Conservation (phyloP, 208 protist genomes). For the Trypanosoma scelopori region DNA sequence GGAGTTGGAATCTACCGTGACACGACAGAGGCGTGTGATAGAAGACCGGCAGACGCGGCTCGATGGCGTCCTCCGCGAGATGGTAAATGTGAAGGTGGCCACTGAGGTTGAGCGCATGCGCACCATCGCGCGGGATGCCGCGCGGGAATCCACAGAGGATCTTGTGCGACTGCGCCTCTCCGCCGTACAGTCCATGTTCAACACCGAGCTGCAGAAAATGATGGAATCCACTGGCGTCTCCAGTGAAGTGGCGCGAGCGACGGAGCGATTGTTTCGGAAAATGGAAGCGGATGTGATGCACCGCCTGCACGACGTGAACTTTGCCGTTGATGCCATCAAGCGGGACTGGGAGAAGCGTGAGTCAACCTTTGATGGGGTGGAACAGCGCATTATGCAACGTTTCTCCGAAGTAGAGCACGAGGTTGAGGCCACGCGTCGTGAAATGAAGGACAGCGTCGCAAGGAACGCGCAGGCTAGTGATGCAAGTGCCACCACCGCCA, state of each 20-base stretch:
- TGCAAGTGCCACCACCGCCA: neutral
- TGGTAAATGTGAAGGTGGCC: slow-evolving; percentile 53
- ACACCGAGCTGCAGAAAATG: slow-evolving; percentile 50
- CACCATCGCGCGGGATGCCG: slow-evolving; percentile 65
- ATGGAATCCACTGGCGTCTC: slow-evolving; percentile 41
- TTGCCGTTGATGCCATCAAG: slow-evolving; percentile 6
- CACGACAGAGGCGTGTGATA: slow-evolving; percentile 40
- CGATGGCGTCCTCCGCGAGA: slow-evolving; percentile 41
- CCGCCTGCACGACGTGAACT: slow-evolving; percentile 22
- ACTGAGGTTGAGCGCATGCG: slow-evolving; percentile 73
- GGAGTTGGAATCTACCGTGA: slow-evolving; percentile 46
- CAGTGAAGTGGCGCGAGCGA: slow-evolving; percentile 32
- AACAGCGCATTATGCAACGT: slow-evolving; percentile 17
- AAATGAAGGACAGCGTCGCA: slow-evolving; percentile 29
- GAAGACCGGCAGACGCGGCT: slow-evolving; percentile 52
- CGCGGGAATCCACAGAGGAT: slow-evolving; percentile 60
- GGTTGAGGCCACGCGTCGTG: slow-evolving; percentile 18
- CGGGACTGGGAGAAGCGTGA: slow-evolving; percentile 13
- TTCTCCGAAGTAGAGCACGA: slow-evolving; percentile 9
- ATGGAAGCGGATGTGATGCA: slow-evolving; percentile 26
- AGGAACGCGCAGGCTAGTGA: slow-evolving; percentile 23
- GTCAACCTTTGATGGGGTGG: slow-evolving; percentile 11
- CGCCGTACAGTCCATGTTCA: slow-evolving; percentile 47
- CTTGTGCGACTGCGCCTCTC: slow-evolving; percentile 56
- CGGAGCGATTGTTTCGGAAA: slow-evolving; percentile 34